These are phyloP conservation scores for Blastomyces percursus DNA, from an alignment of 2,329 filamentous ascomycete species.

Conservation along the genomic window DNA sequence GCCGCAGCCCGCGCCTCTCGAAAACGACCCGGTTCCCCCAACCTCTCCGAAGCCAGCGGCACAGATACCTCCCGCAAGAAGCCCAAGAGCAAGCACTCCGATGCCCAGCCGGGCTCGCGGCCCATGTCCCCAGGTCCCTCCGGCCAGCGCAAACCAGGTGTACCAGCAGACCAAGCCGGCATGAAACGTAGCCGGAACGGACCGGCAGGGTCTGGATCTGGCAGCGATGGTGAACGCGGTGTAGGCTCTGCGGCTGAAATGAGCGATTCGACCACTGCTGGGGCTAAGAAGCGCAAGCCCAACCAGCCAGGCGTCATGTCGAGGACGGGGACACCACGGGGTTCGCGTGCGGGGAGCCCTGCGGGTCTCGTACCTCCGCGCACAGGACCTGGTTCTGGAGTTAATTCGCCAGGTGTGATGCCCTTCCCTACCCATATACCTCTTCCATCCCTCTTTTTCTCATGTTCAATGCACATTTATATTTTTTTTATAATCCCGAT, in stretches of 20 bases:
- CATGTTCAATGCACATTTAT: background rate
- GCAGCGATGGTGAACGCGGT: conserved; percentile 47
- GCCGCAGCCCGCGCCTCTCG: conserved; percentile 42
- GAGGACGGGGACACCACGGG: conserved; percentile 35
- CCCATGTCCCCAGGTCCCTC: conserved; percentile 49
- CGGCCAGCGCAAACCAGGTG: conserved; percentile 1
- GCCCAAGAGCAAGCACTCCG: conserved; percentile 55
- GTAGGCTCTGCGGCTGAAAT: conserved; percentile 38
- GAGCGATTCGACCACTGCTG: conserved; percentile 35
- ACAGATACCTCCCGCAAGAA: conserved; percentile 81
- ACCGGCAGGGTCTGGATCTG: conserved; percentile 34
- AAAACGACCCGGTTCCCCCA: conserved; percentile 77
- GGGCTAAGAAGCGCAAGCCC: conserved; percentile 40
- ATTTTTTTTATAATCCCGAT: background rate
- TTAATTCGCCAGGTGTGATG: background rate
- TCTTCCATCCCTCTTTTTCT: background rate
- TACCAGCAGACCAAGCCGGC: conserved; percentile 23
- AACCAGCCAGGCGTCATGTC: conserved; percentile 32
- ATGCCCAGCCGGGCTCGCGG: conserved; percentile 39
- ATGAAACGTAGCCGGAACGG: conserved; percentile 40
- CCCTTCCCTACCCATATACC: background rate
- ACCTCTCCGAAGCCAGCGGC: conserved; percentile 80
- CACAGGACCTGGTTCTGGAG: background rate
- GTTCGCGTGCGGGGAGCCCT: conserved; percentile 36
- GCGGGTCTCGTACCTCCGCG: conserved; percentile 15